phyloP scores from a whole-genome alignment of 768 basidiomycete species.

The Lactarius trivialis region DNA sequence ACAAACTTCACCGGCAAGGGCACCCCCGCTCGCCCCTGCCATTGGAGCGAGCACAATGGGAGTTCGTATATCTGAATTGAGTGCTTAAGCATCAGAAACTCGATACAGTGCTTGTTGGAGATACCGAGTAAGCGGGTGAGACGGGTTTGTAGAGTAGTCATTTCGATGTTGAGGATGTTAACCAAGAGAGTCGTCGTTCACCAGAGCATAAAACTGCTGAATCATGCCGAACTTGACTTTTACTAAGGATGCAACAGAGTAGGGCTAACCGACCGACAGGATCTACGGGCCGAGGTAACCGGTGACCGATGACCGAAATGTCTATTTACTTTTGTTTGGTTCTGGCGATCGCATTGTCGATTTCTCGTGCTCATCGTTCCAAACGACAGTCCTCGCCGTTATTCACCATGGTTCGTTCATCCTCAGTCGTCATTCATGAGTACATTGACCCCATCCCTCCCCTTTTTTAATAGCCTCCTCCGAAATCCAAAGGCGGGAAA shows the following conservation, averaged over 20 bases:
- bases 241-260: neutral
- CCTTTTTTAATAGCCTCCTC: constrained; percentile 61
- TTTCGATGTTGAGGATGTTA: constrained; percentile 1
- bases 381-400: neutral
- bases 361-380: constrained; percentile 26
- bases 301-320: neutral
- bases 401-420: constrained; percentile 23
- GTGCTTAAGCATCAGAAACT: constrained; percentile 1
- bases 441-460: neutral
- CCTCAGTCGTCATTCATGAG: neutral
- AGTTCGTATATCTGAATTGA: constrained; percentile 40
- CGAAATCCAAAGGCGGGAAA: constrained; percentile 96
- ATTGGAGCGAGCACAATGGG: constrained; percentile 66
- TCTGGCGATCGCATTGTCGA: neutral
- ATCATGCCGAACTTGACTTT: neutral
- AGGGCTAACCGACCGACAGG: neutral
- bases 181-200: neutral
- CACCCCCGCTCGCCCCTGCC: constrained; percentile 62
- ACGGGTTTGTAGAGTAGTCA: constrained; percentile 33
- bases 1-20: constrained; percentile 44
- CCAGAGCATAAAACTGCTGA: neutral
- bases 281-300: constrained; percentile 5
- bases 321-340: constrained; percentile 11
- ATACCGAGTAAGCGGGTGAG: constrained; percentile 48
- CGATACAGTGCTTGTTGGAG: constrained; percentile 11